phyloP scores from a whole-genome alignment of 208 protist genomes.

The Trypanosoma conorhini region DNA sequence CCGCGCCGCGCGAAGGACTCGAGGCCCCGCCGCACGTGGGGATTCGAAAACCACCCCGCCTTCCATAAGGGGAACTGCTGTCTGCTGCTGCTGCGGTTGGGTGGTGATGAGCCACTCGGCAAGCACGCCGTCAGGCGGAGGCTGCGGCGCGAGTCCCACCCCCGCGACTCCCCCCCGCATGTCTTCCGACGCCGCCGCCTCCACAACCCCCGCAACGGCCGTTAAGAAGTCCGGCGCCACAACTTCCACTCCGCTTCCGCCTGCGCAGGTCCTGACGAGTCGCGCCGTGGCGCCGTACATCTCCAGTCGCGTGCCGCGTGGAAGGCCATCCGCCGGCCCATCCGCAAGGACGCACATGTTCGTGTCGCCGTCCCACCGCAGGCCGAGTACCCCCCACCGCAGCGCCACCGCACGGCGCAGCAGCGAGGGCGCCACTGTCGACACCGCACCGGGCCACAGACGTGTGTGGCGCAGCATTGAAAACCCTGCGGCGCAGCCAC shows the following conservation, averaged over 20 bases:
- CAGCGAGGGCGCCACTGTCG: not conserved
- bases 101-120: slow-evolving; percentile 1
- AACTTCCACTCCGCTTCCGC: not conserved
- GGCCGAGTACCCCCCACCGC: slow-evolving; percentile 16
- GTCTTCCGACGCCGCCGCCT: slow-evolving; percentile 1
- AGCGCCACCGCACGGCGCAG: slow-evolving; percentile 11
- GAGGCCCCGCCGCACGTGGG: slow-evolving; percentile 46
- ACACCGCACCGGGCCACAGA: not conserved
- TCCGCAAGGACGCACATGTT: slow-evolving; percentile 77
- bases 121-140: not conserved
- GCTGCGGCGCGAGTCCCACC: not conserved
- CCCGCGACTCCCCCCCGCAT: not conserved
- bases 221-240: not conserved
- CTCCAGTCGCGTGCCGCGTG: slow-evolving; percentile 60
- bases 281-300: slow-evolving; percentile 50
- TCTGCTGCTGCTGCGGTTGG: slow-evolving; percentile 13
- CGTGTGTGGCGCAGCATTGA: slow-evolving; percentile 5
- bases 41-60: slow-evolving; percentile 65
- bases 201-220: slow-evolving; percentile 1
- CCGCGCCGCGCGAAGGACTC: slow-evolving; percentile 61
- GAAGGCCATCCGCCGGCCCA: slow-evolving; percentile 62
- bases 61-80: slow-evolving; percentile 45
- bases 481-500: not conserved
- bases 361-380: slow-evolving; percentile 35
- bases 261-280: slow-evolving; percentile 49